Percentiles rank a stretch among this genome's conserved stretches.
Evolutionary conservation across 345 rosid species (phyloP).

Genomic region (Hibiscus trionum): DNA sequence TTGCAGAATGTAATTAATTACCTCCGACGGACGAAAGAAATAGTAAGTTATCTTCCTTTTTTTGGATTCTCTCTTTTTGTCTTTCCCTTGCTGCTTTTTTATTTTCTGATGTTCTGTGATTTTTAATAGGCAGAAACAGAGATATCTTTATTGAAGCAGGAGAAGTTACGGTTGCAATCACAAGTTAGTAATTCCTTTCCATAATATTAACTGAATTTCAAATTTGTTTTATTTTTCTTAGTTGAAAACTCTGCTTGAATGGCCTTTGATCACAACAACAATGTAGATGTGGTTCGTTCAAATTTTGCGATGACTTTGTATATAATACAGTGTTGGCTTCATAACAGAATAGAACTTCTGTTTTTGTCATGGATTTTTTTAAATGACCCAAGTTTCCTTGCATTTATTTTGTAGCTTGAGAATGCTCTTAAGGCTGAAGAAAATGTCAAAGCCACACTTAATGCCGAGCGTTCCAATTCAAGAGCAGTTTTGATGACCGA

Average conservation of each 20-base stretch:
- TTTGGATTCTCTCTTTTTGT: neutral
- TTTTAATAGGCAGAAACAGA: slow-evolving; percentile 81
- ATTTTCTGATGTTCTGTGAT: slow-evolving; percentile 5
- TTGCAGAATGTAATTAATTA: slow-evolving; percentile 79
- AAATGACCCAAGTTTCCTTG: neutral
- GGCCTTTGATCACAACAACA: neutral
- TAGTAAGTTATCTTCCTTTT: slow-evolving; percentile 36
- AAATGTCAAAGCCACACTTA: slow-evolving; percentile 56
- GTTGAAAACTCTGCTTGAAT: neutral
- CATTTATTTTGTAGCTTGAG: slow-evolving; percentile 54
- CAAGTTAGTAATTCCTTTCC: slow-evolving; percentile 43
- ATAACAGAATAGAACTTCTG: neutral
- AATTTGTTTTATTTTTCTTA: neutral
- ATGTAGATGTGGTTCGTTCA: neutral
- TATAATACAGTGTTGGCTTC: neutral
- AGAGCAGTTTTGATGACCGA: slow-evolving; percentile 72
- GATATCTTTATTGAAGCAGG: slow-evolving; percentile 82
- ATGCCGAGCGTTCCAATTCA: slow-evolving; percentile 68
- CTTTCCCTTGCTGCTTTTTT: neutral
- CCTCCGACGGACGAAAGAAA: slow-evolving; percentile 80
- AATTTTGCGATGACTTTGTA: neutral
- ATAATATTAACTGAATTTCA: neutral
- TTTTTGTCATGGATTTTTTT: neutral
- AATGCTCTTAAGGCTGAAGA: slow-evolving; percentile 75
- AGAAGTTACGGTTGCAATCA: slow-evolving; percentile 77